Evolutionary conservation across 108 stramenopile species (phyloP).

Genomic region (Mayamaea pseudoterrestris): DNA sequence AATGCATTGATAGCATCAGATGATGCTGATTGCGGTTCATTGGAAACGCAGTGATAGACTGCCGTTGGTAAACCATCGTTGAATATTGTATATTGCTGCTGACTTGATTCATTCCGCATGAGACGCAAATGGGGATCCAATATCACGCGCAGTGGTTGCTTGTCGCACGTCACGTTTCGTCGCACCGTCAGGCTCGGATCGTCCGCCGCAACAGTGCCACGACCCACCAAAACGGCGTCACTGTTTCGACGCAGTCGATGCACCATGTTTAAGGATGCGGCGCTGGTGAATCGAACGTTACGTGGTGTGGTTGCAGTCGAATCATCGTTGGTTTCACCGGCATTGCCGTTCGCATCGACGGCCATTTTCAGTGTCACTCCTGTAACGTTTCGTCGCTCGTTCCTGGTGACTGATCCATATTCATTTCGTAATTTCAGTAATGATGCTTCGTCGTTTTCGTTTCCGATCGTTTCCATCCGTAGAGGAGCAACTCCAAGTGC

Average conservation of each 20-base stretch:
- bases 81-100: conserved; percentile 28
- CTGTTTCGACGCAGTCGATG: conserved; percentile 58
- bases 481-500: too few relatives aligned
- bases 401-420: too few relatives aligned
- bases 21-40: conserved; percentile 2
- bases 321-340: conserved; percentile 37
- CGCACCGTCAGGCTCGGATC: conserved; percentile 63
- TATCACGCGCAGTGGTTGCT: conserved; percentile 57
- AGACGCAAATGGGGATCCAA: conserved; percentile 48
- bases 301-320: too few relatives aligned
- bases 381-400: too few relatives aligned
- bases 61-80: conserved; percentile 44
- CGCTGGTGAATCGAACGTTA: conserved; percentile 57
- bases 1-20: neutral
- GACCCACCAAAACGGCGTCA: conserved; percentile 64
- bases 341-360: conserved; percentile 48
- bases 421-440: too few relatives aligned
- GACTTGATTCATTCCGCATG: conserved; percentile 3
- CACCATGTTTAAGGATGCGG: conserved; percentile 63
- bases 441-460: too few relatives aligned
- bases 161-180: conserved; percentile 22
- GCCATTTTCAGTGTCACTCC: conserved; percentile 79
- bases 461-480: too few relatives aligned
- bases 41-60: conserved; percentile 26
- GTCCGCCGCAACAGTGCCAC: conserved; percentile 56